phyloP scores from a whole-genome alignment of 805 yeast genomes.

The Candida xyloterini region DNA sequence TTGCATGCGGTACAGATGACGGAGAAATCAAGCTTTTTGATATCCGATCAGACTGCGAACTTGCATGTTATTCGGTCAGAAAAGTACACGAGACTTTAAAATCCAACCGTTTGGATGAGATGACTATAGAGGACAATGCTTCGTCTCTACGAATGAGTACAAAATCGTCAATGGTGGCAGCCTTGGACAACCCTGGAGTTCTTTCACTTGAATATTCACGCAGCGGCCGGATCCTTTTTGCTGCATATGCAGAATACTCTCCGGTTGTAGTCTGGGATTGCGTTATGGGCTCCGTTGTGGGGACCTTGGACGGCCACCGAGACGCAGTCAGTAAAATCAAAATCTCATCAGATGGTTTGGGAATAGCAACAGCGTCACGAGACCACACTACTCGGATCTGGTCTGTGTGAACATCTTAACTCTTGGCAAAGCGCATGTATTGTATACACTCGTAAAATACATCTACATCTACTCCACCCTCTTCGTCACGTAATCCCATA shows the following conservation, averaged over 20 bases:
- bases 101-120: slow-evolving; percentile 12
- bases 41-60: slow-evolving; percentile 69
- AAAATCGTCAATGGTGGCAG: slow-evolving; percentile 29
- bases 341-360: slow-evolving; percentile 71
- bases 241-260: slow-evolving; percentile 65
- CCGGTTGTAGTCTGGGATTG: slow-evolving; percentile 80
- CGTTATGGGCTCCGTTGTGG: slow-evolving; percentile 61
- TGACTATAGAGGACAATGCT: slow-evolving; percentile 18
- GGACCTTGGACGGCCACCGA: slow-evolving; percentile 61
- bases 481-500: slow-evolving; percentile 91
- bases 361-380: slow-evolving; percentile 78
- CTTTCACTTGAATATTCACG: slow-evolving; percentile 67
- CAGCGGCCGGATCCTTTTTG: slow-evolving; percentile 72
- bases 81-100: slow-evolving; percentile 10
- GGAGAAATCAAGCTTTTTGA: slow-evolving; percentile 70
- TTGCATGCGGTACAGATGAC: slow-evolving; percentile 78
- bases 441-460: slow-evolving; percentile 10
- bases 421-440: slow-evolving; percentile 8
- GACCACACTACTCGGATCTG: slow-evolving; percentile 70
- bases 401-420: slow-evolving; percentile 33
- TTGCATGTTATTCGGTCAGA: slow-evolving; percentile 42
- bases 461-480: slow-evolving; percentile 36
- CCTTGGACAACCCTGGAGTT: slow-evolving; percentile 64
- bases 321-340: slow-evolving; percentile 61
- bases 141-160: slow-evolving; percentile 21